Percentiles rank a stretch among this genome's conserved stretches.
Evolutionary conservation across 2,329 filamentous ascomycete species (phyloP).

Genomic region (Geosmithia morbida): DNA sequence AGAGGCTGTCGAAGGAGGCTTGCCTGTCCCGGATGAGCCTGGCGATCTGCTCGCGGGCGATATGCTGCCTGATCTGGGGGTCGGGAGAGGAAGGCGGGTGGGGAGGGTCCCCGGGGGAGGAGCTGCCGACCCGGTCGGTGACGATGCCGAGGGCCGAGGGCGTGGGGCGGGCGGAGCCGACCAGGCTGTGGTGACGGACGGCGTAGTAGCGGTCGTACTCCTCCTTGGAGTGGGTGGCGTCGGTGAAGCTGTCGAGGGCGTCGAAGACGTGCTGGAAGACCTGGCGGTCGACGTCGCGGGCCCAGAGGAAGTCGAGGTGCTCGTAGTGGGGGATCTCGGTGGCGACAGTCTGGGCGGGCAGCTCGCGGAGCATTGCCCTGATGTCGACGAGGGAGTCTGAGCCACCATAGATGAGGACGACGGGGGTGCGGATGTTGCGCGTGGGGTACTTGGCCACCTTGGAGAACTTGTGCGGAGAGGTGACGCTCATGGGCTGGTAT

Average conservation of each 20-base stretch:
- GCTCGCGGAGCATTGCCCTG: slow-evolving; percentile 75
- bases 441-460: slow-evolving; percentile 96
- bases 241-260: slow-evolving; percentile 60
- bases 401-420: slow-evolving; percentile 86
- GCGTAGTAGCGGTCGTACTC: slow-evolving; percentile 44
- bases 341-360: slow-evolving; percentile 72
- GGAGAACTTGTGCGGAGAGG: slow-evolving; percentile 68
- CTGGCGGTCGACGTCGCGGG: slow-evolving; percentile 63
- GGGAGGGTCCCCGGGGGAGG: not conserved
- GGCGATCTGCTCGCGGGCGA: not conserved
- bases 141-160: not conserved
- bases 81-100: not conserved
- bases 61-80: not conserved
- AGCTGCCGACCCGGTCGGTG: not conserved
- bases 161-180: slow-evolving; percentile 16
- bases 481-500: slow-evolving; percentile 58
- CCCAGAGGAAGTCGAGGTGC: slow-evolving; percentile 95
- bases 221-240: slow-evolving; percentile 40
- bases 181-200: slow-evolving; percentile 34
- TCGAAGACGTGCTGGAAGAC: slow-evolving; percentile 90
- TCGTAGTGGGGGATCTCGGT: slow-evolving; percentile 87
- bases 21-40: not conserved
- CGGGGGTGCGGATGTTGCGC: slow-evolving; percentile 89
- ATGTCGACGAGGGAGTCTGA: slow-evolving; percentile 93
- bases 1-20: not conserved